phyloP scores from a whole-genome alignment of 2,329 filamentous ascomycete genomes.

The Botryosphaeria dothidea region DNA sequence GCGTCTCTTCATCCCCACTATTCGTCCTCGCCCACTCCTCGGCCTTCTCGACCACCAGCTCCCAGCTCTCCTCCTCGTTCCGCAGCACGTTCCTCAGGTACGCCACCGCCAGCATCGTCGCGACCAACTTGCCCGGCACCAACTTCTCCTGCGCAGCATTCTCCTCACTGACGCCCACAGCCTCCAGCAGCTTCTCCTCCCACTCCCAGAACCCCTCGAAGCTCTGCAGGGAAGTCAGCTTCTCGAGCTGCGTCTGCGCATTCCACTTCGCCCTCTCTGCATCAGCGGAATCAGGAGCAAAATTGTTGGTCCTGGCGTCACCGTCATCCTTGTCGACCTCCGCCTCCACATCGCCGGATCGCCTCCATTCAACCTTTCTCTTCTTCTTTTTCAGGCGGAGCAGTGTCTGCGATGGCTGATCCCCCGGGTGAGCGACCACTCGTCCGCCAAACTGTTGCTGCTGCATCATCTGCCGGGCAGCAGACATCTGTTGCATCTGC shows the following conservation, averaged over 20 bases:
- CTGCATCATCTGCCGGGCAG: too few species aligned
- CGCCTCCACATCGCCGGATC: not conserved
- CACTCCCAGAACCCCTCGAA: constrained; percentile 58
- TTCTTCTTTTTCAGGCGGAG: too few species aligned
- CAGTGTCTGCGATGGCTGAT: too few species aligned
- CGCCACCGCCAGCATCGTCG: constrained; percentile 48
- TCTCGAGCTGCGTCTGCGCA: constrained; percentile 34
- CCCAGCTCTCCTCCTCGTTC: constrained; percentile 59
- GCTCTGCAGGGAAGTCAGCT: constrained; percentile 56
- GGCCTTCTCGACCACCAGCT: constrained; percentile 64
- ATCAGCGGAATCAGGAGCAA: too few species aligned
- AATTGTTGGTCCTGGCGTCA: too few species aligned
- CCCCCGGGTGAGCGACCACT: too few species aligned
- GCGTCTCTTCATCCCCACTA: constrained; percentile 23
- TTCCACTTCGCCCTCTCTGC: not conserved
- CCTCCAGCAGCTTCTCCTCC: constrained; percentile 27
- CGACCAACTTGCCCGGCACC: constrained; percentile 25
- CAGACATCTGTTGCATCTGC: too few species aligned
- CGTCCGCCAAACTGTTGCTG: too few species aligned
- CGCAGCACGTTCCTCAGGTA: constrained; percentile 51
- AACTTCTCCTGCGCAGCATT: constrained; percentile 16
- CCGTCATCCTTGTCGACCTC: not conserved
- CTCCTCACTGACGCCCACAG: constrained; percentile 23
- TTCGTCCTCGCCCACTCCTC: constrained; percentile 48
- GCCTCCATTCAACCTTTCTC: too few species aligned